A percentile compares a stretch with the other conserved stretches of the same genome.
phyloP scores from a whole-genome alignment of 495 filamentous ascomycete genomes.

The Talaromyces stipitatus region DNA sequence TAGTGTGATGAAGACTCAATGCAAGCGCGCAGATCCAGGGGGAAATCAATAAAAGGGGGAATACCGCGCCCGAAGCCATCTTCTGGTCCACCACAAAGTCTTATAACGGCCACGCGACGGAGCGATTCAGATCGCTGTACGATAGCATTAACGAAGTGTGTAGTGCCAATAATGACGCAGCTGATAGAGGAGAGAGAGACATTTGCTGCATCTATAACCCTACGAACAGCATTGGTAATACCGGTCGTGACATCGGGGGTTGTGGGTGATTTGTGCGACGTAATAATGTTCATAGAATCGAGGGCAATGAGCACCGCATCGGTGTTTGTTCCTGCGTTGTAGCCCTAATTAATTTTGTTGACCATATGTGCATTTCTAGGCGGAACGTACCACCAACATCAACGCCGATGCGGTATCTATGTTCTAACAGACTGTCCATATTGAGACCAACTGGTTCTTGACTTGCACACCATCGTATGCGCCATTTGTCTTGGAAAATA shows the following conservation, averaged over 20 bases:
- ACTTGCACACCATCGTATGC: too few species aligned
- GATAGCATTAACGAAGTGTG: constrained; percentile 58
- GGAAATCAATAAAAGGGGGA: constrained; percentile 39
- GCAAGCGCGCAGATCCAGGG: constrained; percentile 16
- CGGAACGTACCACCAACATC: constrained; percentile 15
- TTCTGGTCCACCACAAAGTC: too few species aligned
- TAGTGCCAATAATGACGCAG: constrained; percentile 55
- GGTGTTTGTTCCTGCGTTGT: constrained; percentile 49
- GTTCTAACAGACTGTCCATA: neutral
- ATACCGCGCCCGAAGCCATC: constrained; percentile 41
- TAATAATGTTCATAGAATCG: constrained; percentile 42
- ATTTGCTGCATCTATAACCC: constrained; percentile 32
- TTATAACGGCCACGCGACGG: constrained; percentile 26
- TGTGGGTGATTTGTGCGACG: constrained; percentile 50
- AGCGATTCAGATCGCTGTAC: constrained; percentile 43
- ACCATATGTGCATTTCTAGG: neutral
- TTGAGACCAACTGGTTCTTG: neutral
- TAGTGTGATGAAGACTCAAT: constrained; percentile 15
- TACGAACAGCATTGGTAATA: constrained; percentile 42
- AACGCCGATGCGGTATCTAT: constrained; percentile 15
- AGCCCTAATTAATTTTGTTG: neutral
- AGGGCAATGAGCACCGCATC: constrained; percentile 49
- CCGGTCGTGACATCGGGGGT: constrained; percentile 50
- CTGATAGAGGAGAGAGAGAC: constrained; percentile 34
- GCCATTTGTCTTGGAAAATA: too few species aligned